A percentile compares a stretch with the other conserved stretches of the same genome.
These are phyloP conservation scores for Chrysoporthe puriensis DNA, from an alignment of 2,329 filamentous ascomycete genomes.

Conservation along the genomic window DNA sequence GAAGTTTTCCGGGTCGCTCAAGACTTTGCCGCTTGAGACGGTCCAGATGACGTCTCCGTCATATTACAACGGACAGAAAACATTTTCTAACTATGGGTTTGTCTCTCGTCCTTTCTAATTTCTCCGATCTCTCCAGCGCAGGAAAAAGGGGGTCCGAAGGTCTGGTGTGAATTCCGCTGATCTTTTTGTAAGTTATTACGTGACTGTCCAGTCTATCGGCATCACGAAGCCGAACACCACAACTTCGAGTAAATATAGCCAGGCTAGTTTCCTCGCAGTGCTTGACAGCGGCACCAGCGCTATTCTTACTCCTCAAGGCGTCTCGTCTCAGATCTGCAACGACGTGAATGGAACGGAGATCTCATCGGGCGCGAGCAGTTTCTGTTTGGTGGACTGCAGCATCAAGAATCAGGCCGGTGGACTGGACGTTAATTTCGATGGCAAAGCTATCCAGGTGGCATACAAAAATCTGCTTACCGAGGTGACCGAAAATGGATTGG, in stretches of 20 bases:
- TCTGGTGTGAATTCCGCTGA: neutral
- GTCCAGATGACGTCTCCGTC: slow-evolving; percentile 1
- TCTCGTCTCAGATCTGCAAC: slow-evolving; percentile 37
- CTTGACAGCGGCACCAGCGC: slow-evolving; percentile 59
- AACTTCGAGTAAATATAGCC: slow-evolving; percentile 13
- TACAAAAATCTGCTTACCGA: slow-evolving; percentile 27
- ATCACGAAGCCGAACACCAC: slow-evolving; percentile 17
- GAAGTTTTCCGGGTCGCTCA: slow-evolving; percentile 24
- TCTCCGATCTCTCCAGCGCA: neutral
- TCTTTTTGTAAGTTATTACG: slow-evolving; percentile 17
- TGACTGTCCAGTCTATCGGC: slow-evolving; percentile 28
- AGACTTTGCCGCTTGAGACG: slow-evolving; percentile 25
- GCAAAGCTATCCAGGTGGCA: slow-evolving; percentile 25
- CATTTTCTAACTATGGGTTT: neutral
- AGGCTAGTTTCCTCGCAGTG: slow-evolving; percentile 42
- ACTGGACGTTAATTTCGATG: slow-evolving; percentile 24
- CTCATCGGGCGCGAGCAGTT: no score
- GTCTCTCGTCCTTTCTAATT: neutral
- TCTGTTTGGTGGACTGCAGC: slow-evolving; percentile 25
- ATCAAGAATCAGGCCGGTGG: slow-evolving; percentile 22
- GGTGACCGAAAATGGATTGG: neutral
- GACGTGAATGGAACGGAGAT: slow-evolving; percentile 16
- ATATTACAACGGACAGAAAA: neutral
- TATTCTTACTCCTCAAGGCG: slow-evolving; percentile 54
- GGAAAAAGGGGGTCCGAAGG: neutral